A percentile compares a stretch with the other conserved stretches of the same genome.
Conservation (phyloP, 2,329 filamentous ascomycete species). For the Neocucurbitaria cava region DNA sequence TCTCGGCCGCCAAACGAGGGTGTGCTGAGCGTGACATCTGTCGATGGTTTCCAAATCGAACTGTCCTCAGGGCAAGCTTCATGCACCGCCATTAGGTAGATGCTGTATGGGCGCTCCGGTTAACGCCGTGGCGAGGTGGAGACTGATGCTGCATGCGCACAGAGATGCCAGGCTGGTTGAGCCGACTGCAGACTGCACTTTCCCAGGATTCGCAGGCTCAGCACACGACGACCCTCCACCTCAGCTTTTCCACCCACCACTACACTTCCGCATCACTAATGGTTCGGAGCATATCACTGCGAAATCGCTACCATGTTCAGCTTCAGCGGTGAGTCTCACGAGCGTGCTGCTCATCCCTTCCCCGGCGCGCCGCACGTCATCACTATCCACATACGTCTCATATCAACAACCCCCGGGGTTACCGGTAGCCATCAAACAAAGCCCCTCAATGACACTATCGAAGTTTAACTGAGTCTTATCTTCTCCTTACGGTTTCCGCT, state of each 20-base stretch:
- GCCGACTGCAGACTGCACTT: slow-evolving; percentile 7
- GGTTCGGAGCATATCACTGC: slow-evolving; percentile 3
- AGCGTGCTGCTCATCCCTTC: background rate
- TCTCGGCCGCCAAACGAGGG: slow-evolving; percentile 1
- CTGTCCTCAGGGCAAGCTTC: background rate
- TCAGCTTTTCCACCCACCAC: slow-evolving; percentile 5
- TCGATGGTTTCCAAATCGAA: slow-evolving; percentile 5
- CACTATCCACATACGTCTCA: background rate
- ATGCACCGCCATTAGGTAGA: background rate
- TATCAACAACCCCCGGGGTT: background rate
- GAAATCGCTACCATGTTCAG: slow-evolving; percentile 40
- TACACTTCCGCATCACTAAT: slow-evolving; percentile 3
- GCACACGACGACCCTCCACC: slow-evolving; percentile 4
- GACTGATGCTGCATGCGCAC: slow-evolving; percentile 21
- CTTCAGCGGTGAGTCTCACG: slow-evolving; percentile 44
- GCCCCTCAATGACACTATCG: background rate
- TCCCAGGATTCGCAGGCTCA: slow-evolving; percentile 15
- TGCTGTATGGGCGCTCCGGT: background rate
- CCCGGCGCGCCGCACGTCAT: slow-evolving; percentile 6
- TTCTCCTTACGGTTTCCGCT: background rate
- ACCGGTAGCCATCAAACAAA: slow-evolving; percentile 4
- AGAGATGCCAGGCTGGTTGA: slow-evolving; percentile 6
- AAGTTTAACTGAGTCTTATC: background rate
- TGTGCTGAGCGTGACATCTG: slow-evolving; percentile 5
- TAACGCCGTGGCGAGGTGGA: slow-evolving; percentile 8